Conservation (phyloP, 2,329 filamentous ascomycete species). For the Sporothrix phasma region DNA sequence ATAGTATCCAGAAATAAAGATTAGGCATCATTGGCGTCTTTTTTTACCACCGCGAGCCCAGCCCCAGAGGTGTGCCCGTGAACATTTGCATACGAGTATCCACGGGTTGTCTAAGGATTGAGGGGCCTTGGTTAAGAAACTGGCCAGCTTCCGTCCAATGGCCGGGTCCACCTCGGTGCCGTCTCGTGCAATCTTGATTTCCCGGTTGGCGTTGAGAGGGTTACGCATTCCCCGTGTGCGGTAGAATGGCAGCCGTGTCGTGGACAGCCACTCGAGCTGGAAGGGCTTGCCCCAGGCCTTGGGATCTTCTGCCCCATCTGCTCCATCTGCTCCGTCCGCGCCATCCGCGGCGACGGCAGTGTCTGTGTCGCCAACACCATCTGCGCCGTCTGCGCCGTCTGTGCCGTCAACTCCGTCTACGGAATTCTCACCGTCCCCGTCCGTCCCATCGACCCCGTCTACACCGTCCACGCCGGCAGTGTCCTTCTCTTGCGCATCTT, state of each 20-base stretch:
- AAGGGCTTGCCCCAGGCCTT: constrained; percentile 88
- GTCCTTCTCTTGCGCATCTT: neutral
- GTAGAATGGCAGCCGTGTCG: constrained; percentile 75
- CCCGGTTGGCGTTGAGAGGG: constrained; percentile 88
- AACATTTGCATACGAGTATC: too few species aligned
- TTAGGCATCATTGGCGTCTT: neutral
- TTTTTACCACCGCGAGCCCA: neutral
- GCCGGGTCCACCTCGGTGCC: constrained; percentile 85
- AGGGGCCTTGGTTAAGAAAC: constrained; percentile 56
- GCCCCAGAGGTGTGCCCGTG: neutral
- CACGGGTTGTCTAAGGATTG: too few species aligned
- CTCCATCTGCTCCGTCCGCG: constrained; percentile 28
- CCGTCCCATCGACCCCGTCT: constrained; percentile 22
- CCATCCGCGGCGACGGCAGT: constrained; percentile 33
- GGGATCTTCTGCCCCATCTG: constrained; percentile 31
- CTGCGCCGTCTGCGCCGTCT: neutral
- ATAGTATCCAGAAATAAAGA: neutral
- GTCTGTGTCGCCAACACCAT: constrained; percentile 32
- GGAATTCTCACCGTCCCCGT: too few species aligned
- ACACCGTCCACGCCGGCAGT: constrained; percentile 9
- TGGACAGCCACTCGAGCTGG: constrained; percentile 82
- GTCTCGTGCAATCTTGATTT: constrained; percentile 92
- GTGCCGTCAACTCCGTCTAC: neutral
- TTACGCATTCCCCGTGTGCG: constrained; percentile 79
- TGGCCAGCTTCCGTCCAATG: constrained; percentile 65